These are phyloP conservation scores for Candida sanyaensis DNA, from an alignment of 1,139 yeast genomes.

Conservation along the genomic window DNA sequence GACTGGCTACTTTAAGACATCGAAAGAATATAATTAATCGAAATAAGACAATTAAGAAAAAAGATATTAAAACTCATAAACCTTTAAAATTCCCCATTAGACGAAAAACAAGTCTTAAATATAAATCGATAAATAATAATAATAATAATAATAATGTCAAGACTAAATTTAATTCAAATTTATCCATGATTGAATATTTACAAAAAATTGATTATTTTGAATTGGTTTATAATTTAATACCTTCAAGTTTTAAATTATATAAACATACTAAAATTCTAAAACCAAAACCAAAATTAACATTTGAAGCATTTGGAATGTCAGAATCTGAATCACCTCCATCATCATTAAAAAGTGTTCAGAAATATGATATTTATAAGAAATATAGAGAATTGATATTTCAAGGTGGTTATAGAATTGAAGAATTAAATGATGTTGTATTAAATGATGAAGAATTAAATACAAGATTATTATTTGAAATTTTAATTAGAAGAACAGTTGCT, in stretches of 20 bases:
- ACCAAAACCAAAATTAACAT: conserved; percentile 22
- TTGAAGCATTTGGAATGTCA: conserved; percentile 1
- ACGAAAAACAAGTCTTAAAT: conserved; percentile 36
- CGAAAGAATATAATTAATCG: conserved; percentile 32
- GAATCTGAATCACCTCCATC: neutral
- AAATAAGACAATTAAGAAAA: conserved; percentile 29
- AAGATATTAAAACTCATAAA: conserved; percentile 15
- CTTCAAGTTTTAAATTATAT: conserved; percentile 29
- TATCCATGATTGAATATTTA: conserved; percentile 30
- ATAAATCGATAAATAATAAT: conserved; percentile 14
- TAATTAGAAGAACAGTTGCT: conserved; percentile 44
- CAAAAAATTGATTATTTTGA: conserved; percentile 22
- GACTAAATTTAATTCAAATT: conserved; percentile 24
- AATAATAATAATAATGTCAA: conserved; percentile 13
- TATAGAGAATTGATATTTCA: neutral
- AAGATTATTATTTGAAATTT: conserved; percentile 36
- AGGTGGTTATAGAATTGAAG: conserved; percentile 17
- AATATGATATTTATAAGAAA: neutral
- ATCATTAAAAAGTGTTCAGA: neutral
- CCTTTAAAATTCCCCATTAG: conserved; percentile 37
- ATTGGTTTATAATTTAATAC: conserved; percentile 31
- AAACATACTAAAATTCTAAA: conserved; percentile 22
- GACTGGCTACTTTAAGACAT: conserved; percentile 32
- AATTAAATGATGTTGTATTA: conserved; percentile 24
- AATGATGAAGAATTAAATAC: conserved; percentile 29